Evolutionary conservation across 139 green algal genomes (phyloP).

Genomic region (Dunaliella sp.): DNA sequence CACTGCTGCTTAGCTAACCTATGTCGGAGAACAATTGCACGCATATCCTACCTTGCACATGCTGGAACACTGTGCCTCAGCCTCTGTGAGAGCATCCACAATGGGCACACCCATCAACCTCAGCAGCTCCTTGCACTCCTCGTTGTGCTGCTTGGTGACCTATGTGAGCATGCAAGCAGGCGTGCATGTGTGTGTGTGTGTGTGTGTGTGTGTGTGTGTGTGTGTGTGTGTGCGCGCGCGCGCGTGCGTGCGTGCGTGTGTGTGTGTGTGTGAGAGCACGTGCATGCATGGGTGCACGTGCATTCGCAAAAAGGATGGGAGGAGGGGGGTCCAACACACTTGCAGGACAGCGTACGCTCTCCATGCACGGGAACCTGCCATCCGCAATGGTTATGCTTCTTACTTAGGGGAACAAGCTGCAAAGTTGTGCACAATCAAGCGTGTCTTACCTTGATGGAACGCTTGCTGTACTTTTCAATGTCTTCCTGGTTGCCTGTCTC

Average conservation of each 20-base stretch:
- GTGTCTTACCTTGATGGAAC: slow-evolving; percentile 66
- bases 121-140: slow-evolving; percentile 93
- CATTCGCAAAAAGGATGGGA: too few species aligned
- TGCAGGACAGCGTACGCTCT: not conserved
- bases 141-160: slow-evolving; percentile 81
- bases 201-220: slow-evolving; percentile 9
- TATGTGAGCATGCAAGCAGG: not conserved
- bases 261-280: not conserved
- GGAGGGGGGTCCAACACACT: not conserved
- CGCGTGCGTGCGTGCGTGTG: not conserved
- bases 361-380: too few species aligned
- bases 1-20: too few species aligned
- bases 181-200: not conserved
- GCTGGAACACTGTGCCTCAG: slow-evolving; percentile 74
- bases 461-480: slow-evolving; percentile 96
- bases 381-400: too few species aligned
- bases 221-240: not conserved
- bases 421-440: too few species aligned
- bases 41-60: slow-evolving; percentile 34
- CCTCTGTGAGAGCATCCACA: slow-evolving; percentile 85
- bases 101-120: slow-evolving; percentile 92
- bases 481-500: slow-evolving; percentile 81
- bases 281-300: too few species aligned
- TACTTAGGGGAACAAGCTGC: too few species aligned
- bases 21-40: too few species aligned